Conservation (phyloP, 192 early-diverging fungal species). For the Backusella tarrabulga region DNA sequence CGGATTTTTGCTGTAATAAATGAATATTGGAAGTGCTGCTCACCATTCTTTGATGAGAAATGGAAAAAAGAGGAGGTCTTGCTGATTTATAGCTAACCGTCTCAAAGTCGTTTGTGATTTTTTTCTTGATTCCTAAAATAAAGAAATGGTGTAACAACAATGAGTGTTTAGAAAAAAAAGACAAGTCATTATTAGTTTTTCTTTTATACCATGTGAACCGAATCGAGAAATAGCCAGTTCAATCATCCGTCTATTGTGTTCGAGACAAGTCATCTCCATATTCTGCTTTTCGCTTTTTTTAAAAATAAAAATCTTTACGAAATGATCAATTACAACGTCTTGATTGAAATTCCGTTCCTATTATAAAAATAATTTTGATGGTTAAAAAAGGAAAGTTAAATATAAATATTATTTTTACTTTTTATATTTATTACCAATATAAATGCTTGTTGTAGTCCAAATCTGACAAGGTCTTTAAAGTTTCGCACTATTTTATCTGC, state of each 20-base stretch:
- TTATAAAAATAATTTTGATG: not conserved
- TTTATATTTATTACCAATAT: not conserved
- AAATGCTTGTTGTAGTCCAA: conserved; percentile 9
- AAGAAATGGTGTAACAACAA: not conserved
- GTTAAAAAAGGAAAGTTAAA: not conserved
- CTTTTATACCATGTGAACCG: not conserved
- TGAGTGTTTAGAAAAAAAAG: not conserved
- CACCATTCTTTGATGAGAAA: conserved; percentile 1
- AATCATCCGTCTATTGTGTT: not conserved
- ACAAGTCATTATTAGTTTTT: not conserved
- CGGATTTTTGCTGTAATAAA: not conserved
- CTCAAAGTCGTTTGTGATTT: not conserved
- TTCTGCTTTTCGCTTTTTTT: not conserved
- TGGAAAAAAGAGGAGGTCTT: conserved; percentile 4
- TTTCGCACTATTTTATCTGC: not conserved
- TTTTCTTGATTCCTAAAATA: not conserved
- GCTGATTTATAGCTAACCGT: conserved; percentile 3
- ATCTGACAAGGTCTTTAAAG: conserved; percentile 9
- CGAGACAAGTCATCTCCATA: not conserved
- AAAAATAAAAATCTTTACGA: not conserved
- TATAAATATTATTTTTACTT: not conserved
- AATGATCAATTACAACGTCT: not conserved
- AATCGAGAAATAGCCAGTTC: not conserved
- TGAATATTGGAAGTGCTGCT: not conserved
- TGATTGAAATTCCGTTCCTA: not conserved